Conservation (phyloP, 208 protist species). For the Trypanosomatidae sp. region DNA sequence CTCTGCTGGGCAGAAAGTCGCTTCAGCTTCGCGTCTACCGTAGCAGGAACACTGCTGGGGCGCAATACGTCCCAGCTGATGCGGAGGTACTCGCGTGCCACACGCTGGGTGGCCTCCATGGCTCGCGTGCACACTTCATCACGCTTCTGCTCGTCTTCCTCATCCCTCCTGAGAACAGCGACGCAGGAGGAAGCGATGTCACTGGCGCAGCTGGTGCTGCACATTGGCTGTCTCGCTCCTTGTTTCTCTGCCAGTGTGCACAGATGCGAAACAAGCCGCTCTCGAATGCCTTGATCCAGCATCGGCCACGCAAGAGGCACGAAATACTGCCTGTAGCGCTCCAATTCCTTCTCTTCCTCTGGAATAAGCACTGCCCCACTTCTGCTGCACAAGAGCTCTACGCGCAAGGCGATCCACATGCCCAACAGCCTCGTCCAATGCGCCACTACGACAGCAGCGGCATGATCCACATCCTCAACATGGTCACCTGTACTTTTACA, state of each 20-base stretch:
- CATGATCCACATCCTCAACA: background rate
- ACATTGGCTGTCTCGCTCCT: background rate
- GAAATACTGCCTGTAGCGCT: constrained; percentile 12
- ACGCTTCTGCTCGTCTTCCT: constrained; percentile 8
- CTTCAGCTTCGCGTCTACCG: constrained; percentile 16
- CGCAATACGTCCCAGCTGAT: constrained; percentile 57
- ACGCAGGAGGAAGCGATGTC: background rate
- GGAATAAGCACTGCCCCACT: background rate
- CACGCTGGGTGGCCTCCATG: constrained; percentile 16
- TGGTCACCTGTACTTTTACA: background rate
- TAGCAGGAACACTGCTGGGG: constrained; percentile 19
- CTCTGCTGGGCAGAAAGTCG: constrained; percentile 4
- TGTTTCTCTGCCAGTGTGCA: background rate
- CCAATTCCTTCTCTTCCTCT: background rate
- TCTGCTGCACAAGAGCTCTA: background rate
- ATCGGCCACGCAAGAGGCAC: constrained; percentile 14
- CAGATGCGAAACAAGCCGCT: background rate
- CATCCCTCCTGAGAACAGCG: background rate
- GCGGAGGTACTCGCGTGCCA: constrained; percentile 36
- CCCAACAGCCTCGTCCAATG: constrained; percentile 8
- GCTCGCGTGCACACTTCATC: constrained; percentile 11
- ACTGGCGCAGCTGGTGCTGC: constrained; percentile 1
- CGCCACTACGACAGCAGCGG: background rate
- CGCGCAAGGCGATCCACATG: constrained; percentile 12
- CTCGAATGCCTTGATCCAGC: background rate